Evolutionary conservation across 2,329 filamentous ascomycete species (phyloP).

Genomic region (Sclerotinia minor): DNA sequence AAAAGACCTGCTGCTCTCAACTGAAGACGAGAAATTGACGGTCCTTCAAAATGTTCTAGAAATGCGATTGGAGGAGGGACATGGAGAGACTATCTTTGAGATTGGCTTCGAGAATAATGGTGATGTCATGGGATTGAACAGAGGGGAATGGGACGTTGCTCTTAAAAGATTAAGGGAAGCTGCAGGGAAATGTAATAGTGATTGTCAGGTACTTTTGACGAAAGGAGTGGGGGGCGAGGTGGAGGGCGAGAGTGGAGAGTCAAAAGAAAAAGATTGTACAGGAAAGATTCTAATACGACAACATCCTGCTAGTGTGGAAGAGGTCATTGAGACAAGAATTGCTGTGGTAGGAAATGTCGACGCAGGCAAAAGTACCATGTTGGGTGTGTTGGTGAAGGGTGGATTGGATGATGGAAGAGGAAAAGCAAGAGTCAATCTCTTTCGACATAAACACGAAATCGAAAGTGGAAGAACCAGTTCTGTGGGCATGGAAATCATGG

Average conservation of each 20-base stretch:
- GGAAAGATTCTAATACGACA: conserved; percentile 87
- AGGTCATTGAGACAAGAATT: conserved; percentile 93
- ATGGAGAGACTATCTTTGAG: conserved; percentile 89
- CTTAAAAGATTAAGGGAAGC: conserved; percentile 65
- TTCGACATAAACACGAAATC: conserved; percentile 96
- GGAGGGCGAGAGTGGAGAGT: conserved; percentile 48
- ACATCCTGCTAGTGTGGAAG: conserved; percentile 70
- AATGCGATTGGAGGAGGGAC: conserved; percentile 74
- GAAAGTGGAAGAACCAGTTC: conserved; percentile 94
- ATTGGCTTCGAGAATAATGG: conserved; percentile 88
- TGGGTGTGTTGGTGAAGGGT: conserved; percentile 94
- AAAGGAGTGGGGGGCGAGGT: conserved; percentile 79
- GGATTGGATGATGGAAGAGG: conserved; percentile 92
- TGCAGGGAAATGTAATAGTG: conserved; percentile 64
- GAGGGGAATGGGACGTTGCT: conserved; percentile 73
- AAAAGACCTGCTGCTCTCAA: conserved; percentile 72
- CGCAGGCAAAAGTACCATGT: conserved; percentile 93
- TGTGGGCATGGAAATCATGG: conserved; percentile 98
- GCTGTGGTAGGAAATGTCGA: conserved; percentile 98
- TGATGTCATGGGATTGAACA: conserved; percentile 75
- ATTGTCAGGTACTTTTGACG: conserved; percentile 83
- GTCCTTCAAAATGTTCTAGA: conserved; percentile 66
- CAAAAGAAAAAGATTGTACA: conserved; percentile 53
- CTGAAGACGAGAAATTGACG: conserved; percentile 59
- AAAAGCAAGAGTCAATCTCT: conserved; percentile 90